A percentile compares a stretch with the other conserved stretches of the same genome.
Evolutionary conservation across 148 eudicot genomes (phyloP).

Genomic region (Persicaria tinctoria): DNA sequence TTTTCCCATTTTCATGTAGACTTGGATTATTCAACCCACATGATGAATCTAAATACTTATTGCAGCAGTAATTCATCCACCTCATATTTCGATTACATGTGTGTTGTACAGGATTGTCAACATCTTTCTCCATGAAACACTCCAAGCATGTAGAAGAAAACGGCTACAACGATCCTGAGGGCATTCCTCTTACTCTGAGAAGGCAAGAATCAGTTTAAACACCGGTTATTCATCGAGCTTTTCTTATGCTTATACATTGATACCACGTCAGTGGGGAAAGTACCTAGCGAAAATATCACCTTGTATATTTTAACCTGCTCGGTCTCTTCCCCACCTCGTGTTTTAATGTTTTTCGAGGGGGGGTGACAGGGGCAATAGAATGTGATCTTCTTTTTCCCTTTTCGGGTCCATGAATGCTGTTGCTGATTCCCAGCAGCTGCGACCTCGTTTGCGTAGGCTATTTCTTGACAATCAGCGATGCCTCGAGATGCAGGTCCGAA

Average conservation of each 20-base stretch:
- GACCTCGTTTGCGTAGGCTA: background rate
- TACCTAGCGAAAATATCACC: background rate
- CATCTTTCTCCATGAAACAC: slow-evolving; percentile 37
- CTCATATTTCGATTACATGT: background rate
- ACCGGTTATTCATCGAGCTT: slow-evolving; percentile 6
- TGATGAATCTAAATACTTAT: background rate
- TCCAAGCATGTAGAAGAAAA: slow-evolving; percentile 57
- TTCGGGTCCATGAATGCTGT: background rate
- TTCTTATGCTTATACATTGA: background rate
- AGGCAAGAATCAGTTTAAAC: slow-evolving; percentile 53
- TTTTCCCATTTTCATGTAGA: background rate
- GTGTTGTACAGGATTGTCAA: slow-evolving; percentile 32
- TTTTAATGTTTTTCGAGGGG: background rate
- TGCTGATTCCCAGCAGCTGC: background rate
- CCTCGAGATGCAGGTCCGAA: background rate
- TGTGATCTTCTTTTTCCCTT: background rate
- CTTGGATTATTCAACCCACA: background rate
- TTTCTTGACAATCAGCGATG: background rate
- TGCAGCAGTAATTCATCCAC: background rate
- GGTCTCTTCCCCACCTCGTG: slow-evolving; percentile 2
- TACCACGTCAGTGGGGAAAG: slow-evolving; percentile 2
- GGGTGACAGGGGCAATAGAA: background rate
- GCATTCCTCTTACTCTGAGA: slow-evolving; percentile 74
- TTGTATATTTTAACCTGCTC: background rate
- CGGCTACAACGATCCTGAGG: slow-evolving; percentile 57